Percentiles rank a stretch among this genome's conserved stretches.
phyloP scores from a whole-genome alignment of 345 rosid species.

The Angophora floribunda region DNA sequence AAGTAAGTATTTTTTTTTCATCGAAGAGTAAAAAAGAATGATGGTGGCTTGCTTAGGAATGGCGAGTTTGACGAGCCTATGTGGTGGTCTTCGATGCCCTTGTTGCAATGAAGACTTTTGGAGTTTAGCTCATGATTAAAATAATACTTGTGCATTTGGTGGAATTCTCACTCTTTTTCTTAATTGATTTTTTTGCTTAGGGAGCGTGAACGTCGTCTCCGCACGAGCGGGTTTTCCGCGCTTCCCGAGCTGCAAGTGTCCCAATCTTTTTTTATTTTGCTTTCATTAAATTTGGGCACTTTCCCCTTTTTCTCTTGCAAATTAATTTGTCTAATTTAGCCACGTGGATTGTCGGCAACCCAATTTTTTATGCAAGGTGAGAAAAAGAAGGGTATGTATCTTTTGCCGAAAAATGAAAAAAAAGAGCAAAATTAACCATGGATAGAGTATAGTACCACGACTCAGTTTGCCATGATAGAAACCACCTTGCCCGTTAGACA shows the following conservation, averaged over 20 bases:
- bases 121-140: slow-evolving; percentile 6
- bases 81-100: neutral
- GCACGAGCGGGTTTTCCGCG: slow-evolving; percentile 64
- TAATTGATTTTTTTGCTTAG: neutral
- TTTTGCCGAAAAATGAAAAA: neutral
- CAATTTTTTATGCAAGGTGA: neutral
- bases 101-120: slow-evolving; percentile 7
- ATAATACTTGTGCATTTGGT: neutral
- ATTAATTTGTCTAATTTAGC: neutral
- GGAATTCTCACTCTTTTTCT: neutral
- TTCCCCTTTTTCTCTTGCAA: neutral
- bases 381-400: neutral
- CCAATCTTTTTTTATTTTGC: neutral
- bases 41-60: neutral
- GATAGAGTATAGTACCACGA: neutral
- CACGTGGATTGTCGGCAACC: neutral
- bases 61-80: neutral
- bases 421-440: neutral
- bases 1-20: neutral
- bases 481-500: neutral
- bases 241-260: slow-evolving; percentile 19
- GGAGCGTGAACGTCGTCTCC: slow-evolving; percentile 39
- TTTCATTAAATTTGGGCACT: neutral
- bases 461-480: neutral
- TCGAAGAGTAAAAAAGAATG: neutral